A percentile compares a stretch with the other conserved stretches of the same genome.
Evolutionary conservation across 352 stramenopile species (phyloP).

Genomic region (Aphanomyces stellatus): DNA sequence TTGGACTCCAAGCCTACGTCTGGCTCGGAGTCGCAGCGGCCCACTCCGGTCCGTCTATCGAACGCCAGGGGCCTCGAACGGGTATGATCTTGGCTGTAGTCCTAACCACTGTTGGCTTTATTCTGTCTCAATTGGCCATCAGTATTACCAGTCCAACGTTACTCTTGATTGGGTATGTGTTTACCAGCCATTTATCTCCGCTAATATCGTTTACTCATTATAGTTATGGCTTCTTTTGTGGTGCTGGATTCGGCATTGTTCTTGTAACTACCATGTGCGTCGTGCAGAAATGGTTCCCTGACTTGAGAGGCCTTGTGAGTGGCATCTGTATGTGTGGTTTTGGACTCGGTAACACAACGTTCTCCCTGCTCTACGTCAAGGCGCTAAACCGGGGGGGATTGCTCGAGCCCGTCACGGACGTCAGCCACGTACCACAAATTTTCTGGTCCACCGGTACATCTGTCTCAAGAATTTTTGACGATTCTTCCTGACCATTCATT

Average conservation of each 20-base stretch:
- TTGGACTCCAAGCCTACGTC: neutral
- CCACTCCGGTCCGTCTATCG: neutral
- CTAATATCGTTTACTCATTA: neutral
- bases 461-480: too few species aligned
- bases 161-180: constrained; percentile 7
- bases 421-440: neutral
- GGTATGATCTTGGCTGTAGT: neutral
- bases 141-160: neutral
- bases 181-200: neutral
- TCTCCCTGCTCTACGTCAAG: neutral
- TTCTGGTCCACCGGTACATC: neutral
- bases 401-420: neutral
- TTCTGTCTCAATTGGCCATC: neutral
- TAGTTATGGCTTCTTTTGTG: constrained; percentile 7
- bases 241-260: neutral
- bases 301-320: neutral
- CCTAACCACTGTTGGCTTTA: neutral
- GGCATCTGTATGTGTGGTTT: constrained; percentile 16
- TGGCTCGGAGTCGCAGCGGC: neutral
- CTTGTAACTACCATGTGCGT: neutral
- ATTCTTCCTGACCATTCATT: neutral
- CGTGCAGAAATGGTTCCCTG: constrained; percentile 17
- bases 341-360: neutral
- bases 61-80: neutral
- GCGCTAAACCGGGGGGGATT: neutral